Base-by-base conservation (phyloP, 2,329 filamentous ascomycete species). In the Dactylella cylindrospora region DNA sequence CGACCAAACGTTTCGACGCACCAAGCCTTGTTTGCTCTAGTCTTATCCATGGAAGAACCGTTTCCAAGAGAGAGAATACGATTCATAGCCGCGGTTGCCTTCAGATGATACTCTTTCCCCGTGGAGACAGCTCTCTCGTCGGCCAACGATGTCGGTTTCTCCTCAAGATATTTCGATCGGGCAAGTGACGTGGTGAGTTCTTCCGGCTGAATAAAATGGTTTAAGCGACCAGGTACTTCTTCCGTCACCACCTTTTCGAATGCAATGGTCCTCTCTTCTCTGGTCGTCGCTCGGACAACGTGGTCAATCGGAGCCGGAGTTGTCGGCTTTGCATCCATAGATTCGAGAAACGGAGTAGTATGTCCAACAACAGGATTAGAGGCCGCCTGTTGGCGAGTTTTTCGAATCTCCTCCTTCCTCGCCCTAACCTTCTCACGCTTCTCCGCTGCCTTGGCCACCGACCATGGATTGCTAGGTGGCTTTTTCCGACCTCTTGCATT, bases 1-100 rank as follows among this genome's bases (percentile, higher is more conserved):
- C 93, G 84, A 43, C 93, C 93, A 70, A 98, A 96, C 2, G 83
- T 84, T 62, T 90, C 81, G 67, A 98, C 80, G 73, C 90, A 94
- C 64, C 89, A 84, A 67, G 84, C 80, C 68, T 91, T 85, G 71
- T 96, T 96, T 70, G 87, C 83, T 67, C 90, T 84, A 68, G 84
- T 83, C 46, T 83, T 81, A 70, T 95, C 88, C 73, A 86, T 85
- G 67, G 81, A 84, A 72, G 82, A 91, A 68, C 83, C 85, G 70
- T 94, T 90, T 32, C 80, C 79, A 50, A 98, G 76, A 35, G 82
- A 80, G 1, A 88, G 81, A 72, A 98, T 96, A 51, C 90, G 84
- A 66, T 79, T 76, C 66, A 98, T 78, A 7, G 90, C 93, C 67
- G 86, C 82, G 20, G 83, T 75, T 1, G 90, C 90, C 69, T 81